These are phyloP conservation scores for Neocatenulostroma microsporum DNA, from an alignment of 2,329 filamentous ascomycete species.

Conservation along the genomic window DNA sequence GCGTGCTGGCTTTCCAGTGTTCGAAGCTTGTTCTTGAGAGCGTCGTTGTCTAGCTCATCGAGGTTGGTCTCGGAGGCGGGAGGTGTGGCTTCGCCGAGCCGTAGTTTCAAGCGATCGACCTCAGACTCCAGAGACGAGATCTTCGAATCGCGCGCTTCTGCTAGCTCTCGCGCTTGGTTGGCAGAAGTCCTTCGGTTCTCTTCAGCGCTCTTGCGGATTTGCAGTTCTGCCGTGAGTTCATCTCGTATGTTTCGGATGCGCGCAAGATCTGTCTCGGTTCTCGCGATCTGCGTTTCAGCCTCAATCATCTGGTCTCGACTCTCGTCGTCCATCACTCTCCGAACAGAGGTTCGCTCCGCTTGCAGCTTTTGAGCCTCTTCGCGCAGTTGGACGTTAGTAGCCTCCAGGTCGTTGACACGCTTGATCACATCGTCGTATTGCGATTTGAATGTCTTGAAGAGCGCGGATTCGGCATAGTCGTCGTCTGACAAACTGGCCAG, in stretches of 20 bases:
- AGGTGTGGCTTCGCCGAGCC: slow-evolving; percentile 41
- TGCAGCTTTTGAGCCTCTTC: slow-evolving; percentile 81
- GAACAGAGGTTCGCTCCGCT: slow-evolving; percentile 74
- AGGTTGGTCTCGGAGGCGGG: slow-evolving; percentile 30
- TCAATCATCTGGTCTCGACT: slow-evolving; percentile 64
- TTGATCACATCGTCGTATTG: slow-evolving; percentile 92
- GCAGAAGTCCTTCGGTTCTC: slow-evolving; percentile 65
- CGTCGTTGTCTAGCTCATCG: slow-evolving; percentile 57
- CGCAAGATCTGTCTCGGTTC: slow-evolving; percentile 75
- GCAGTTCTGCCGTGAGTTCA: slow-evolving; percentile 73
- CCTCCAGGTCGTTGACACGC: slow-evolving; percentile 84
- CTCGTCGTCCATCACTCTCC: slow-evolving; percentile 73
- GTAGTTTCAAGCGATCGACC: slow-evolving; percentile 59
- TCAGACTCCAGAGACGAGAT: slow-evolving; percentile 79
- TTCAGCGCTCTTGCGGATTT: slow-evolving; percentile 68
- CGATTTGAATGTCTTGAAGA: slow-evolving; percentile 84
- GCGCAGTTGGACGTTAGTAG: slow-evolving; percentile 72
- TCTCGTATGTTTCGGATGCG: slow-evolving; percentile 78
- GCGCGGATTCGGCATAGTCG: slow-evolving; percentile 83
- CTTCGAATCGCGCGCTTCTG: slow-evolving; percentile 68
- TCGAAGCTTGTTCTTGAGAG: slow-evolving; percentile 64
- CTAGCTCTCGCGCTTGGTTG: slow-evolving; percentile 70
- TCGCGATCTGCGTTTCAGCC: slow-evolving; percentile 71
- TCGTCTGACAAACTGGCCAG: slow-evolving; percentile 75
- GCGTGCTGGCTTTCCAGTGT: slow-evolving; percentile 72